Base-by-base conservation (phyloP, 2,329 filamentous ascomycete genomes). In the Colletotrichum godetiae region DNA sequence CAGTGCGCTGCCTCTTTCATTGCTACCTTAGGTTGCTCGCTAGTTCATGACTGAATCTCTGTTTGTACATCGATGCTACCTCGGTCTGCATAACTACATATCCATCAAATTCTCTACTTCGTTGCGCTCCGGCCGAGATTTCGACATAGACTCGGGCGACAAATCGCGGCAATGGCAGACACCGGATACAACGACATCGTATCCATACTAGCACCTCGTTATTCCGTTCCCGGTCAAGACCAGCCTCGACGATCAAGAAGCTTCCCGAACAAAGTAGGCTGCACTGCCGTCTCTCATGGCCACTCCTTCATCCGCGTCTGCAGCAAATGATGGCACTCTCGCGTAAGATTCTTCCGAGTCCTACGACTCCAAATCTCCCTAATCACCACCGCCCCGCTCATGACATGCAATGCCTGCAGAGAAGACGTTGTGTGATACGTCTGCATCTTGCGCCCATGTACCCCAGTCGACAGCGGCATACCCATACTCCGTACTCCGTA, bases 391-490 rank as follows among this genome's bases (percentile, higher is more conserved):
- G 31, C 61, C 33, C 46, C 49, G 55, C 58, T 56, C 53, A 63
- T 58, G 52, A 58, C 61, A 59, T 73, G 57, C 31, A 29, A 62
- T 55, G 52, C 67, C 35, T 61, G 61, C 61, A 60, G 33, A 37
- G 33, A 57, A 42, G 55, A 52, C 19, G 67, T 61, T 57, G 60
- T 52, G 56, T 37, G 56, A 52, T 67, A 72, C 35, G 46, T 46
- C 72, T 63, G 46, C 24, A 52, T 57, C 22, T 46, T 59, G 22
- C 58, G 27, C 35, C 57, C 68, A 64, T 74, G 62, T 58, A 72
- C 53, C 68, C 56, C 52, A 52, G 63, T 12, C 31, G 27, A 29
- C 29, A 29, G 35, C 42, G 27, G 13, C 15, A 37, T 56, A 49
- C 42, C 46, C 27, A 42, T 57, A 4, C 27, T 27, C 27, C 27